Conservation (phyloP, 2,329 filamentous ascomycete genomes). For the Clarireedia hainanense region DNA sequence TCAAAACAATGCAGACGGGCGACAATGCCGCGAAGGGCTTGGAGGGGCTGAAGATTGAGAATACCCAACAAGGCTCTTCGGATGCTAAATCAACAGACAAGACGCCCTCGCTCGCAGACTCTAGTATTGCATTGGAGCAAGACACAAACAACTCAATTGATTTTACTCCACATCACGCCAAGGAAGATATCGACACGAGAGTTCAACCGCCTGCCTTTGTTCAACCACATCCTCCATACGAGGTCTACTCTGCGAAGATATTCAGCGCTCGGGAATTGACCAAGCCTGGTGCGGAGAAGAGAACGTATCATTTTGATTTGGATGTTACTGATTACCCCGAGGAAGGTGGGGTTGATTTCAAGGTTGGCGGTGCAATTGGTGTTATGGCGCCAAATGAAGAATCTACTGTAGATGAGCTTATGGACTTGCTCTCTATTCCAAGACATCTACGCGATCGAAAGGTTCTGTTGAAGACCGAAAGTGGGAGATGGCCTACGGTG, state of each 20-base stretch:
- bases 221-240: conserved; percentile 87
- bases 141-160: conserved; percentile 26
- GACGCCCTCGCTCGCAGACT: conserved; percentile 38
- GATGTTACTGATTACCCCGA: conserved; percentile 92
- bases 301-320: conserved; percentile 94
- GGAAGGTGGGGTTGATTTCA: conserved; percentile 82
- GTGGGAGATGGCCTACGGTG: conserved; percentile 90
- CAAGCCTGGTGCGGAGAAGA: conserved; percentile 81
- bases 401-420: conserved; percentile 69
- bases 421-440: conserved; percentile 75
- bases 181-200: conserved; percentile 40
- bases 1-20: conserved; percentile 36
- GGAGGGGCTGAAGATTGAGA: neutral
- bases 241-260: conserved; percentile 85
- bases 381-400: conserved; percentile 82
- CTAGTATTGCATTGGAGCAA: conserved; percentile 33
- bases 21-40: neutral
- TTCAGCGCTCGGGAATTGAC: conserved; percentile 82
- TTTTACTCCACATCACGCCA: conserved; percentile 25
- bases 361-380: conserved; percentile 91
- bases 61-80: neutral
- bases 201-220: conserved; percentile 81
- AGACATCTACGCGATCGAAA: conserved; percentile 78
- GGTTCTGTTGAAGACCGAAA: conserved; percentile 67
- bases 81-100: neutral